Evolutionary conservation across 108 stramenopile species (phyloP), one percentile per base, ranked within the genome.

Genomic region (Mayamaea pseudoterrestris): DNA sequence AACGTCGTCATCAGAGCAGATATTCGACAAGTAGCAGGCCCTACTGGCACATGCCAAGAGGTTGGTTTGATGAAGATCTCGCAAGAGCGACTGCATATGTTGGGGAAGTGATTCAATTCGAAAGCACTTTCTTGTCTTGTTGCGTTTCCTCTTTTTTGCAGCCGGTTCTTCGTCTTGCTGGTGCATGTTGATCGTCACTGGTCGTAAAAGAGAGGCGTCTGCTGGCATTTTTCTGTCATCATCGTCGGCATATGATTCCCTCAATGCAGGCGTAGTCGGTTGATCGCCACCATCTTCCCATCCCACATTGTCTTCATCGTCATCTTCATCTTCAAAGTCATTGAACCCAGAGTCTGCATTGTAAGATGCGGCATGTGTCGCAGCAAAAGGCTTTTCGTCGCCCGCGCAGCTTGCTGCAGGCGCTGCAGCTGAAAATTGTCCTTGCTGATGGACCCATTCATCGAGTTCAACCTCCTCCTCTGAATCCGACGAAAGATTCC

Each of bases 401-500:
- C 14, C 26, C 2, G 22, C 26, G 44, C 3, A 16, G 41, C 41
- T 16, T 42, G 12, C 14, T 42, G 7, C 41, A 3, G 14, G 20
- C n/a, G 22, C 24, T 21, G n/a, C 24, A 3, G n/a, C 4, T 9
- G 41, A 42, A 18, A 44, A 20, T n/a, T n/a, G n/a, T 9, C 17
- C 44, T 21, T 44, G 25, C 17, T 9, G 44, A 20, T 27, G 22
- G 44, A 25, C 26, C 44, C 44, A 44, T 44, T 20, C 8, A n/a
- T 44, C 44, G 5, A 44, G 5, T 44, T 44, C 44, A 14, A 26
- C 44, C n/a, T 44, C 44, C 44, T 39, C 32, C 12, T 34, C 37
- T 18, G 16, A 14, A 8, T 39, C 37, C 18, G 37, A 39, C 3
- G 37, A 3, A 3, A 39, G 37, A 39, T 39, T 39, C 37, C 37